Conservation (phyloP, 2,329 filamentous ascomycete species). For the Myriosclerotinia duriaeana region DNA sequence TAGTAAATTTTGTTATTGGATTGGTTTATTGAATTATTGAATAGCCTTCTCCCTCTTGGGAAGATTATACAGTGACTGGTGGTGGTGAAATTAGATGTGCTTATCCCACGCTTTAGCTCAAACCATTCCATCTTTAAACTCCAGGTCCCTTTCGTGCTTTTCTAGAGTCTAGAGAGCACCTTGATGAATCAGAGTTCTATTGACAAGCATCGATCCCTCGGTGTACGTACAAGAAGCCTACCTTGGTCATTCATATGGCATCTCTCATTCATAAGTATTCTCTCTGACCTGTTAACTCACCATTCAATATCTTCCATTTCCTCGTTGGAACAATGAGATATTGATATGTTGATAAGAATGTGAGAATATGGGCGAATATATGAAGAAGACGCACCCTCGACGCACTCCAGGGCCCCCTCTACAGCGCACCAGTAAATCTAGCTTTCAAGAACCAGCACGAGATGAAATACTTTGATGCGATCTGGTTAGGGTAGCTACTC, state of each 20-base stretch:
- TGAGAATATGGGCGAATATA: not conserved
- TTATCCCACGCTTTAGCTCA: not conserved
- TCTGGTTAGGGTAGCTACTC: no score
- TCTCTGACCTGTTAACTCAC: not conserved
- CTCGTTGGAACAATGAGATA: not conserved
- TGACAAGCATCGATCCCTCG: not conserved
- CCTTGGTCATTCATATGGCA: not conserved
- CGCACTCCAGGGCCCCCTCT: no score
- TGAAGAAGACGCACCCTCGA: no score
- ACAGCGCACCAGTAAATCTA: no score
- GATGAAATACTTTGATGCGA: no score
- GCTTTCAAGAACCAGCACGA: no score
- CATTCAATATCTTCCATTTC: no score
- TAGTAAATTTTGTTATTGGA: not conserved
- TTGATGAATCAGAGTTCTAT: not conserved
- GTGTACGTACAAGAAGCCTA: not conserved
- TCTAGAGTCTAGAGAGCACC: no score
- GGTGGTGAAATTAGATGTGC: not conserved
- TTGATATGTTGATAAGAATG: not conserved
- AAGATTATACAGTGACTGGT: not conserved
- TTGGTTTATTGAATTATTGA: conserved; percentile 13
- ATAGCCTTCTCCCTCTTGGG: not conserved
- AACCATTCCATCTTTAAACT: not conserved
- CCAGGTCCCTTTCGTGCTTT: not conserved
- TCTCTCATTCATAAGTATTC: no score